A percentile compares a stretch with the other conserved stretches of the same genome.
These are phyloP conservation scores for Alternaria triticina DNA, from an alignment of 2,329 filamentous ascomycete genomes.

Conservation along the genomic window DNA sequence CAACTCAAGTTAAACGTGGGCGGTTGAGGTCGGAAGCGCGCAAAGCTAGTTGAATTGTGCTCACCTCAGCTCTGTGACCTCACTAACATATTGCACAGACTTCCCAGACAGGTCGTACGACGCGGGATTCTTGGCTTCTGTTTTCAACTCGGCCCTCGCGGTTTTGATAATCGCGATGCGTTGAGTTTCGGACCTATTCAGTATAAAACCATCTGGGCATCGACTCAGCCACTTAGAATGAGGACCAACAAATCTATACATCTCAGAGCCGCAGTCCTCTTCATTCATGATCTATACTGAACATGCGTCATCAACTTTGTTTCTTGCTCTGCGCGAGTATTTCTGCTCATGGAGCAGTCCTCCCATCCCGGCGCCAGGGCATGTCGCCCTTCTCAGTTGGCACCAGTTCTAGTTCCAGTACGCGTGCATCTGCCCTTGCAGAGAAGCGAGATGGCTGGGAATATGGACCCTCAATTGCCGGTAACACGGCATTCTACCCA, in stretches of 20 bases:
- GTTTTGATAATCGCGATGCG: not conserved
- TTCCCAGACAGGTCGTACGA: not conserved
- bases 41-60: not conserved
- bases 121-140: not conserved
- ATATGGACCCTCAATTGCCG: conserved; percentile 1
- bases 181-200: not conserved
- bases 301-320: not conserved
- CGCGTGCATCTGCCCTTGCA: not conserved
- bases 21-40: not conserved
- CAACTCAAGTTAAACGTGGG: no score
- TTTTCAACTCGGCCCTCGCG: not conserved
- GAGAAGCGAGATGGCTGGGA: not conserved
- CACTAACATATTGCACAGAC: not conserved
- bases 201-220: not conserved
- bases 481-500: not conserved
- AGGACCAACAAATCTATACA: not conserved
- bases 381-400: not conserved
- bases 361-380: not conserved
- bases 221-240: not conserved
- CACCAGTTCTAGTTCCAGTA: not conserved
- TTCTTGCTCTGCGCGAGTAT: not conserved
- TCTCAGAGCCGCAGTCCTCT: not conserved
- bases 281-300: not conserved
- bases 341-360: not conserved
- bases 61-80: not conserved